Percentiles rank a stretch among this genome's conserved stretches.
Conservation (phyloP, 2,329 filamentous ascomycete species). For the Penicillium sp. region DNA sequence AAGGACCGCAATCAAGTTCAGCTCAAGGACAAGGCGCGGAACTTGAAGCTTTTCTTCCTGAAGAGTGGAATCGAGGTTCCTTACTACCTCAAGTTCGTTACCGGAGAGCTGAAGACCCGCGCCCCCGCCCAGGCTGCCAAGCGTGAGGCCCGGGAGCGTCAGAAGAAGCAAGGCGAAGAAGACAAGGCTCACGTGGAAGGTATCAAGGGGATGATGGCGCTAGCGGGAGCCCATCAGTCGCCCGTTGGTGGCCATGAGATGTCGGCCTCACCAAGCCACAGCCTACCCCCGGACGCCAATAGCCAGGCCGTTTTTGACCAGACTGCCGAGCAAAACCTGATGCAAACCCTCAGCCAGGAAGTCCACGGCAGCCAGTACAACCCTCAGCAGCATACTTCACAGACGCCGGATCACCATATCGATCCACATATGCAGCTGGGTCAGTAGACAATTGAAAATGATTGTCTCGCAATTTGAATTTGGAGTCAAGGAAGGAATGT, state of each 20-base stretch:
- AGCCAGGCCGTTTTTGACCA: conserved; percentile 38
- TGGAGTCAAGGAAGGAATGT: neutral
- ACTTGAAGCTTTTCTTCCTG: conserved; percentile 85
- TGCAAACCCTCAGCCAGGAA: conserved; percentile 45
- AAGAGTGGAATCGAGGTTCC: conserved; percentile 91
- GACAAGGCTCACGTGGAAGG: conserved; percentile 50
- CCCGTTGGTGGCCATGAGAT: conserved; percentile 36
- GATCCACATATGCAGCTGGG: conserved; percentile 38
- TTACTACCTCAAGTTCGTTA: conserved; percentile 81
- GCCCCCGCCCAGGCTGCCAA: conserved; percentile 64
- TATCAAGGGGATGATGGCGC: conserved; percentile 48
- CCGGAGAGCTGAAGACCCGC: conserved; percentile 82
- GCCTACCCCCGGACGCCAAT: conserved; percentile 32
- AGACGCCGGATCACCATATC: conserved; percentile 29
- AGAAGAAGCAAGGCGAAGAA: conserved; percentile 46
- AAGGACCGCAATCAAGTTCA: conserved; percentile 90
- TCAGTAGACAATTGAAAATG: conserved; percentile 21
- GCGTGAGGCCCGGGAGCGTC: conserved; percentile 48
- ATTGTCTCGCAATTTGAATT: neutral
- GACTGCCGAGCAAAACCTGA: conserved; percentile 43
- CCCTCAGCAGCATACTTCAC: conserved; percentile 29
- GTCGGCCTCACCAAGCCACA: conserved; percentile 35
- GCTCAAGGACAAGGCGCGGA: conserved; percentile 86
- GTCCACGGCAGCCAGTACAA: conserved; percentile 38
- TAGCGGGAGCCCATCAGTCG: conserved; percentile 43